Percentiles rank a stretch among this genome's conserved stretches.
Conservation (phyloP, 805 yeast species). For the Maudiozyma bulderi region DNA sequence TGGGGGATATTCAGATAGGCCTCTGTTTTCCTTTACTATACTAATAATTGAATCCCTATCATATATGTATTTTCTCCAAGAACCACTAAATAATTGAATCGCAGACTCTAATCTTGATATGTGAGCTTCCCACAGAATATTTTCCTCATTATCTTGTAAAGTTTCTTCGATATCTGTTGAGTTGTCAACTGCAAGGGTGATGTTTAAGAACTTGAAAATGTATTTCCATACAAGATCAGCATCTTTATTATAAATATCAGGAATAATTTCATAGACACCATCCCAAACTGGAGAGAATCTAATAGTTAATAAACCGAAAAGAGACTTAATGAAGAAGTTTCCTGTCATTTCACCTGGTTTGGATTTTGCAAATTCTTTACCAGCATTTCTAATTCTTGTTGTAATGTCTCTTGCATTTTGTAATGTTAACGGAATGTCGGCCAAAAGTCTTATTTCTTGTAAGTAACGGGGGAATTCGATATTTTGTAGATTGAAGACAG, state of each 20-base stretch:
- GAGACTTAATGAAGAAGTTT: constrained; percentile 32
- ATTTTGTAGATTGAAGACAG: constrained; percentile 15
- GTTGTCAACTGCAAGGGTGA: constrained; percentile 12
- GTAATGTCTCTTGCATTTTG: constrained; percentile 66
- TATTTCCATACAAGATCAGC: constrained; percentile 48
- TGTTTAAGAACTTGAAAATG: constrained; percentile 30
- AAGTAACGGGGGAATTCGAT: constrained; percentile 33
- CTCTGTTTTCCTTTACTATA: constrained; percentile 30
- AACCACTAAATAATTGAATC: constrained; percentile 22
- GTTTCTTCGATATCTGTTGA: constrained; percentile 14
- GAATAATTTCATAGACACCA: constrained; percentile 55
- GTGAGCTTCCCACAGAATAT: constrained; percentile 34
- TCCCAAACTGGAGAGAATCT: constrained; percentile 82
- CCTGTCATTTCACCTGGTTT: constrained; percentile 16
- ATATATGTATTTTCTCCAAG: constrained; percentile 29
- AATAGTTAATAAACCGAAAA: constrained; percentile 64
- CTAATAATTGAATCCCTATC: constrained; percentile 32
- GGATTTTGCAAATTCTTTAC: constrained; percentile 32
- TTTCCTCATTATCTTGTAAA: constrained; percentile 5
- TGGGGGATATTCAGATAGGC: constrained; percentile 32
- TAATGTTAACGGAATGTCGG: constrained; percentile 62
- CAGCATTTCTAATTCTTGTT: constrained; percentile 54
- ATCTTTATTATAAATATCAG: constrained; percentile 35
- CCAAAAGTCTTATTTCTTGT: constrained; percentile 50
- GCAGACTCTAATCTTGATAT: constrained; percentile 38